Evolutionary conservation across 768 basidiomycete species (phyloP), one percentile per base, ranked within the genome.

Genomic region (Rhodotorula babjevae): DNA sequence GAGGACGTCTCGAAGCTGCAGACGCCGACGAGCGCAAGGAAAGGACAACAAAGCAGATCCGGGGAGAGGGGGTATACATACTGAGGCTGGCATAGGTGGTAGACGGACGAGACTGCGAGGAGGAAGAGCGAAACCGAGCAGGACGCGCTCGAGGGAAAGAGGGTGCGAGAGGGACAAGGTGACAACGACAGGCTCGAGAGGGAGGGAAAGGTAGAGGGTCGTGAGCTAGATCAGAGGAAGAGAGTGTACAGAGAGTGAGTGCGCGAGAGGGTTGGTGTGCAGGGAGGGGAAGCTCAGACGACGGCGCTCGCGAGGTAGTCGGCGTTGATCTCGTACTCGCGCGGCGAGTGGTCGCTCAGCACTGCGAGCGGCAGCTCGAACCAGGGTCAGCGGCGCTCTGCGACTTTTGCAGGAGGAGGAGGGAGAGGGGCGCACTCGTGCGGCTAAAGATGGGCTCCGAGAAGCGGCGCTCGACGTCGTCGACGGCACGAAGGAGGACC

Each of bases 391-490:
- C 2, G 19, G 14, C 27, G 10, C 2, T 25, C 21, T 40, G 3
- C 1, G 0, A 44, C 12, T 16, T n/a, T 6, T 18, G 52, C 16
- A 19, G 12, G 42, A 0, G 18, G 19, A 18, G 27, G 33, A 5
- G 4, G 3, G 29, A n/a, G 40, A 21, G 3, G 1, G 29, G 72
- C 75, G 36, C n/a, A 72, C 71, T 73, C 40, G 68, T 50, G 23
- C 63, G 44, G 29, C 69, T 69, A 57, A 77, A 77, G 50, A 75
- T 59, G 6, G 76, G 76, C 55, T 77, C 76, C 2, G 71, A 71
- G 59, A 79, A 79, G 10, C 77, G 56, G 23, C 67, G 67, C 64
- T 73, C 73, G 21, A 79, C 76, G 57, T 78, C 75, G 61, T 77
- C 75, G 27, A 76, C 69, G 1, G 65, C 59, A 4, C 75, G 73